These are phyloP conservation scores for Candida koratica DNA, from an alignment of 805 yeast genomes.

Conservation along the genomic window DNA sequence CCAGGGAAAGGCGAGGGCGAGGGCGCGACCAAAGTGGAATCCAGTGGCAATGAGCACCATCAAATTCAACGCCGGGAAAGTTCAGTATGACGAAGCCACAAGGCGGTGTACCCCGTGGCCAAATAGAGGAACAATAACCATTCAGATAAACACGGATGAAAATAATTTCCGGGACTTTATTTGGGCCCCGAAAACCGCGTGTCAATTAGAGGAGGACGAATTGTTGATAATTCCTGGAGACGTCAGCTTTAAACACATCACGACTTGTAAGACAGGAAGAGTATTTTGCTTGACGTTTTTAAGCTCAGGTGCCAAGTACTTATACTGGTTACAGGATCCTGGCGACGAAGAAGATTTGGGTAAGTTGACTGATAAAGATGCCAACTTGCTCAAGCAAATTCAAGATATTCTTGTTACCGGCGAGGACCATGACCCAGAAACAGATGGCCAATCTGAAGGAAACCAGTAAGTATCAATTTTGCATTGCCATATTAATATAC, in stretches of 20 bases:
- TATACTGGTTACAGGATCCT: constrained; percentile 75
- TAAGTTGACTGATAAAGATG: constrained; percentile 58
- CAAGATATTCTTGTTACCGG: constrained; percentile 43
- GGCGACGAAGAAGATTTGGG: constrained; percentile 60
- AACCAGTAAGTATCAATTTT: constrained; percentile 7
- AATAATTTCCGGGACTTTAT: constrained; percentile 64
- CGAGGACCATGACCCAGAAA: constrained; percentile 19
- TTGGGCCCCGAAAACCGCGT: constrained; percentile 66
- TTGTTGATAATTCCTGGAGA: constrained; percentile 81
- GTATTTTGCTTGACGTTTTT: constrained; percentile 65
- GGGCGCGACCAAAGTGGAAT: not conserved
- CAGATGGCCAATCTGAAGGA: constrained; percentile 3
- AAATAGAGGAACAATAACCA: constrained; percentile 60
- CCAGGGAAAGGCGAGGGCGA: not conserved
- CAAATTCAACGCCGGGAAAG: constrained; percentile 77
- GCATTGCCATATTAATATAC: constrained; percentile 8
- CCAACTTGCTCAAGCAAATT: constrained; percentile 44
- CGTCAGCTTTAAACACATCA: constrained; percentile 68
- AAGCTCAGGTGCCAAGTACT: constrained; percentile 55
- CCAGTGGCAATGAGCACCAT: constrained; percentile 18
- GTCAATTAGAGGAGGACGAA: constrained; percentile 51
- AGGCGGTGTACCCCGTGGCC: constrained; percentile 67
- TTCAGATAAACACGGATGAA: constrained; percentile 63
- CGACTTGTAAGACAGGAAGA: constrained; percentile 71
- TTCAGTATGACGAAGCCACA: constrained; percentile 57